These are phyloP conservation scores for Populus trichocarpa DNA, from an alignment of 441 rosid species.

Conservation along the genomic window DNA sequence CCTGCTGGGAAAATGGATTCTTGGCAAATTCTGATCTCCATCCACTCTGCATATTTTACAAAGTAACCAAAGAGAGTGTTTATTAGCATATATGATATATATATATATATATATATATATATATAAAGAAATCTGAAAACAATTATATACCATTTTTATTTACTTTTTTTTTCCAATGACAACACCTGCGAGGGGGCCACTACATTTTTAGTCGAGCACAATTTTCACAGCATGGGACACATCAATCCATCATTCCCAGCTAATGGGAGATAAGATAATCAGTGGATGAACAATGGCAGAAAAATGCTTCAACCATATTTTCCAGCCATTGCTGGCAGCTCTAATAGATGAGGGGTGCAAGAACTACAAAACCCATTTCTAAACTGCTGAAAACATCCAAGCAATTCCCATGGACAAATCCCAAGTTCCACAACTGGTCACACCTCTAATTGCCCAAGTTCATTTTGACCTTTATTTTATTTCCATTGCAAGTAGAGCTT, in stretches of 20 bases:
- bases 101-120: no score
- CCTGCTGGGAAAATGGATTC: conserved; percentile 73
- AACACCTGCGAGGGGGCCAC: neutral
- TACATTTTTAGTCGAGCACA: neutral
- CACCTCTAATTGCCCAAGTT: neutral
- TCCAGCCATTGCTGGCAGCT: neutral
- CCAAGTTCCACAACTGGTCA: neutral
- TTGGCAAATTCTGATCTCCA: conserved; percentile 54
- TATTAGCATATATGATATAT: no score
- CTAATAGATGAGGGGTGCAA: neutral
- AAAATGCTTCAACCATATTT: neutral
- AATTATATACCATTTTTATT: neutral
- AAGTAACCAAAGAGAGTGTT: neutral
- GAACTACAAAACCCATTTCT: neutral
- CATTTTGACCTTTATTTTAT: neutral
- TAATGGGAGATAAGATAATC: neutral
- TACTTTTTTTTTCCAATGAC: no score
- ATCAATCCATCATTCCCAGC: neutral
- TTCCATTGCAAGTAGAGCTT: neutral
- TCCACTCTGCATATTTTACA: conserved; percentile 60
- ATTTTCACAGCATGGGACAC: neutral
- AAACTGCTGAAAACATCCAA: neutral
- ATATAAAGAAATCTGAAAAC: neutral
- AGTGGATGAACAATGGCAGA: neutral
- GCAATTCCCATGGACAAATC: neutral